phyloP scores from a whole-genome alignment of 345 rosid genomes.

The Melaleuca quinquenervia region DNA sequence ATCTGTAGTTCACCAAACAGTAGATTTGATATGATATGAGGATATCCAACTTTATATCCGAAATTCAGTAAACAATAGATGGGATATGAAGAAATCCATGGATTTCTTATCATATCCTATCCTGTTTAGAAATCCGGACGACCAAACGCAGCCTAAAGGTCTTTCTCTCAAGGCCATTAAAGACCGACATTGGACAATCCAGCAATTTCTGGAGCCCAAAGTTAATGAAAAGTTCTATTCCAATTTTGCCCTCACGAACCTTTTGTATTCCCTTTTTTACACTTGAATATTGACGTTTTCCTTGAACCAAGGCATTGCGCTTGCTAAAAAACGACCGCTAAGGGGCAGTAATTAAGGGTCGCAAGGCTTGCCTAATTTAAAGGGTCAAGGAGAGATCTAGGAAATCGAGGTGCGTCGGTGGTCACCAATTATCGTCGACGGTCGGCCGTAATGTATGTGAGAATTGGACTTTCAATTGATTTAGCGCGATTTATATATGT shows the following conservation, averaged over 20 bases:
- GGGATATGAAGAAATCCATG: too few species aligned
- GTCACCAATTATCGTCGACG: not conserved
- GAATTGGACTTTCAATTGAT: not conserved
- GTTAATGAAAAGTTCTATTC: fast-evolving
- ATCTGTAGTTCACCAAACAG: too few species aligned
- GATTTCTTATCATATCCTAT: too few species aligned
- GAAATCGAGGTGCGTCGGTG: not conserved
- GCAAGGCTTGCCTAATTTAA: not conserved
- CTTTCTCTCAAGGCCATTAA: not conserved
- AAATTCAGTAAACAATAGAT: too few species aligned
- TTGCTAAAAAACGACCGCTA: not conserved
- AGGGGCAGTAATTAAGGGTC: not conserved
- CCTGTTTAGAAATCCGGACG: too few species aligned
- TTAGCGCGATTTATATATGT: fast-evolving
- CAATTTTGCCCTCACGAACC: not conserved
- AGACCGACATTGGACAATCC: not conserved
- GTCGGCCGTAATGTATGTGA: not conserved
- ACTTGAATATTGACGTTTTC: not conserved
- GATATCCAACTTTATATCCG: too few species aligned
- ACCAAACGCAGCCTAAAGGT: too few species aligned
- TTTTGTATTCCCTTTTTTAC: not conserved
- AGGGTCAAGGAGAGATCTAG: not conserved
- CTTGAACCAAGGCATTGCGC: not conserved
- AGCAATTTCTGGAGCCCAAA: not conserved
- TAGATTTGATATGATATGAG: too few species aligned